Base-by-base conservation (phyloP, 345 rosid species). In the Arabidopsis arenosa region DNA sequence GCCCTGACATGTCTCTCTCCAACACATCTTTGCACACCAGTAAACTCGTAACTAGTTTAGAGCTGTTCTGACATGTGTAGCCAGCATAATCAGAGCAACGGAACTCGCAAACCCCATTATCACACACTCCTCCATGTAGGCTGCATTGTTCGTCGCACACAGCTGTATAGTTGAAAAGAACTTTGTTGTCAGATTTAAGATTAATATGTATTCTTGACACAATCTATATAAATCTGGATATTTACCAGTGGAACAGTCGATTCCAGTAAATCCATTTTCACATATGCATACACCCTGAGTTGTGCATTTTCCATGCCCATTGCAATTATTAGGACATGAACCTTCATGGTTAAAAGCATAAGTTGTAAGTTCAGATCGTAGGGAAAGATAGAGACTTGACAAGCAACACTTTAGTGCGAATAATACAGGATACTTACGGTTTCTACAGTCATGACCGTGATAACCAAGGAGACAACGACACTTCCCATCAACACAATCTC, bases 41-140 rank as follows among this genome's bases (percentile, higher is more conserved):
- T 65, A 96, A 90, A 76, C 93, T 91, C 9, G 91, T 84, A 18
- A 90, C 82, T 70, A 96, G 90, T n/a, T 78, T 75, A 51, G 97
- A 90, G 87, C 96, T 96, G 81, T 93, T 96, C 81, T 93, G 99
- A 77, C 99, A 96, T 33, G 93, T 86, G 74, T 95, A 95, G 66
- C 99, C 99, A 5, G 98, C 97, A 76, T 95, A 95, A 81, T 95
- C 99, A 10, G 99, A 95, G 92, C 99, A 95, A 35, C 98, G 93
- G 67, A 95, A 95, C 77, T 95, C 99, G 21, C 99, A 95, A 80
- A 90, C 96, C 45, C 99, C 99, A 51, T 95, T 89, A 71, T 95
- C 99, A 76, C 99, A 95, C n/a, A 95, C 99, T 63, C 99, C 99
- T 32, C 99, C 98, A 43, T 95, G 99, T 14, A 95, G 92, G 75